Base-by-base conservation (phyloP, 441 rosid genomes). In the Erysimum cheiri region DNA sequence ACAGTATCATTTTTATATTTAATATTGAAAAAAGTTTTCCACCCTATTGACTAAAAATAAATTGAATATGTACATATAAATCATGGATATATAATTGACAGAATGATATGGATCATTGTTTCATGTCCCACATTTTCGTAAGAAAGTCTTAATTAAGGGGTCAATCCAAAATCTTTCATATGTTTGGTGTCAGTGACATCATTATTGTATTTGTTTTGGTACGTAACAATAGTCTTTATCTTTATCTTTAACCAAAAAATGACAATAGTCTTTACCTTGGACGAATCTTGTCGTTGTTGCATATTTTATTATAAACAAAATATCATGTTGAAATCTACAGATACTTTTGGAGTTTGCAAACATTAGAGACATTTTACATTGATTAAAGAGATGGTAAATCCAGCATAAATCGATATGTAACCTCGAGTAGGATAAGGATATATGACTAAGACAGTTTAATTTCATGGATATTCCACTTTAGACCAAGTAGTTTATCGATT, bases 401-500 rank as follows among this genome's bases (percentile, higher is more conserved):
- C 32, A 69, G 22, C 40, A 14, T 58, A 47, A 48, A 50, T 39
- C 6, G 60, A 70, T 17, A 70, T 14, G 53, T 39, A 60, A 52
- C 56, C 39, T 62, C 14, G 32, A 62, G 46, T 52, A 33, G 11
- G 37, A 52, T 52, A 52, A 41, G 36, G 11, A n/a, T n/a, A n/a
- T n/a, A 46, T 53, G 63, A 61, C 62, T 71, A 31, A 32, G 61
- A 61, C 62, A 61, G 54, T 39, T 31, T 24, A 26, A 28, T 71
- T 35, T 71, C 40, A 35, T 71, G 69, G 32, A 39, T 55, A 44
- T 54, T 63, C 40, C 69, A 54, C 40, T 55, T 54, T 37, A 26
- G 64, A 63, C 31, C 39, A 46, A 61, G 12, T 28, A 8, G 17
- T 46, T 71, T 44, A 56, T 46, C 24, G 24, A 22, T 22, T 22